Base-by-base conservation (phyloP, 1,284 basidiomycete species). In the Fomitopsis betulina region DNA sequence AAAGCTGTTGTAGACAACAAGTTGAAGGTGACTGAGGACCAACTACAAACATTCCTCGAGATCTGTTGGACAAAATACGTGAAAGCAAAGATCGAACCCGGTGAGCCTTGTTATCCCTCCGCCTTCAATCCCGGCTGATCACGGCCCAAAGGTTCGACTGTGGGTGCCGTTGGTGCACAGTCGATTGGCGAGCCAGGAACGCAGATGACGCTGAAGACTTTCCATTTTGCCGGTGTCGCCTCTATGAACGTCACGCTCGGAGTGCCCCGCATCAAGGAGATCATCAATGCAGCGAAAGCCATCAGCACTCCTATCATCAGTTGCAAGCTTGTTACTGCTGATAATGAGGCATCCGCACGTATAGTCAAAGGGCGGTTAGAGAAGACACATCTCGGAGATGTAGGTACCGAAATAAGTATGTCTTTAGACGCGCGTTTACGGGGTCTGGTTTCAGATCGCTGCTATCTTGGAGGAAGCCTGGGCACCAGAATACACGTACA, bases 201-300 rank as follows among this genome's bases (percentile, higher is more conserved):
- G 2, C 97, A 99, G 71, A 99, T 99, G 97, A 99, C 97, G 7
- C 76, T 99, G 64, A 99, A 99, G 76, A 99, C 97, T 60, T 99
- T 99, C 87, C 97, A 99, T 81, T 99, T 99, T 76, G 97, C 97
- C 68, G 97, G 97, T 80, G 96, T 99, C 63, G 97, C 97, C 12
- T 97, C 96, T 37, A 99, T 99, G 97, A 99, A 98, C 77, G 94
- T 99, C 65, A 99, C 97, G 1, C 86, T 99, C 42, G 97, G 97
- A 80, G 97, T 99, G 12, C 97, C 97, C 23, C 96, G 97, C 72
- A 99, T 99, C 78, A 99, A 99, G 76, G 97, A 99, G 75, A 99
- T 99, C 68, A 99, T 99, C 80, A 99, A 99, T 67, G 97, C 96
- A 3, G 94, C 96, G 42, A 99, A 98, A 75, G 75, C 82, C 49